A percentile compares a stretch with the other conserved stretches of the same genome.
Conservation (phyloP, 306 rosid species). For the Gillenia trifoliata region DNA sequence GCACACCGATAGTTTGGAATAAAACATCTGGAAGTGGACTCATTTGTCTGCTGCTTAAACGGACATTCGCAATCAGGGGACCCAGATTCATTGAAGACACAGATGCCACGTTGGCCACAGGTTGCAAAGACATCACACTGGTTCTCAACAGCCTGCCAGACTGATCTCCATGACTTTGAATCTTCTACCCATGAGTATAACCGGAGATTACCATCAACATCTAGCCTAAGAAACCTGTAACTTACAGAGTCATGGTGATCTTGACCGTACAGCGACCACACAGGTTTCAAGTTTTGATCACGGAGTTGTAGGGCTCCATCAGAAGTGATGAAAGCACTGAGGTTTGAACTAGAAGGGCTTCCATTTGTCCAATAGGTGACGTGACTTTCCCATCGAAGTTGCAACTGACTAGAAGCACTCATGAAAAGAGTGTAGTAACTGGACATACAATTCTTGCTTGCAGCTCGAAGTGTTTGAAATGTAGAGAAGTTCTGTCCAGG, state of each 20-base stretch:
- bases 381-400: conserved; percentile 64
- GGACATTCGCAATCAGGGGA: conserved; percentile 58
- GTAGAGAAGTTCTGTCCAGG: conserved; percentile 66
- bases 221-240: conserved; percentile 67
- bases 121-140: conserved; percentile 82
- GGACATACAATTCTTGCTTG: conserved; percentile 36
- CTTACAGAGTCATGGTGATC: conserved; percentile 58
- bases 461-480: conserved; percentile 46
- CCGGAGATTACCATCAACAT: conserved; percentile 74
- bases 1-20: conserved; percentile 40
- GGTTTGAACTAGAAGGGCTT: conserved; percentile 39
- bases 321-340: conserved; percentile 47
- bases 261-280: conserved; percentile 77
- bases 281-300: conserved; percentile 30
- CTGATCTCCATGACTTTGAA: conserved; percentile 55
- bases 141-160: conserved; percentile 86
- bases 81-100: conserved; percentile 45
- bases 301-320: conserved; percentile 63
- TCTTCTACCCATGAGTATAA: conserved; percentile 66
- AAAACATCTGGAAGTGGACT: conserved; percentile 38
- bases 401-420: conserved; percentile 60
- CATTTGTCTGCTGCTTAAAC: conserved; percentile 29
- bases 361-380: conserved; percentile 63
- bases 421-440: conserved; percentile 67
- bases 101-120: conserved; percentile 60